These are phyloP conservation scores for Melastoma malabathricum DNA, from an alignment of 345 rosid genomes.

Conservation along the genomic window DNA sequence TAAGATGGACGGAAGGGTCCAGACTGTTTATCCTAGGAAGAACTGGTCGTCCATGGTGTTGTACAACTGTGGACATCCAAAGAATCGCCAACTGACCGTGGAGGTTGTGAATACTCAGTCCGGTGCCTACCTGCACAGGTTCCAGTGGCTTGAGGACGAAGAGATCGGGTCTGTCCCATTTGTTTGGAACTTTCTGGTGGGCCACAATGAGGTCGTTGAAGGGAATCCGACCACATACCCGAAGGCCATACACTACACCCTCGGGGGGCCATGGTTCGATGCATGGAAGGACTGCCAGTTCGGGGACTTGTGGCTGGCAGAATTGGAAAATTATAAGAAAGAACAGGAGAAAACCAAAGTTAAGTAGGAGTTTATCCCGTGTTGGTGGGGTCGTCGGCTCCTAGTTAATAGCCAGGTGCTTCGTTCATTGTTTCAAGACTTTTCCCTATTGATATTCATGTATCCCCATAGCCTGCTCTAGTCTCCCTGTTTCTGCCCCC, in stretches of 20 bases:
- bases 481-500: too few species aligned
- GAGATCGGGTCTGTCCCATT: constrained; percentile 82
- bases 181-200: constrained; percentile 95
- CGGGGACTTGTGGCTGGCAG: constrained; percentile 80
- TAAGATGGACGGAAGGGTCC: constrained; percentile 96
- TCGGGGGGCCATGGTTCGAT: constrained; percentile 99
- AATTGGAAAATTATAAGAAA: constrained; percentile 47
- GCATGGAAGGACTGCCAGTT: constrained; percentile 91
- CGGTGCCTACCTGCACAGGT: constrained; percentile 90
- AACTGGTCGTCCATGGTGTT: constrained; percentile 99
- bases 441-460: too few species aligned
- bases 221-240: constrained; percentile 50
- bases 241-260: constrained; percentile 81
- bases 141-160: constrained; percentile 87
- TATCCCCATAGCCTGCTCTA: too few species aligned
- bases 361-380: too few species aligned
- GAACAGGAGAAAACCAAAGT: constrained; percentile 10
- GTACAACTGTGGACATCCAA: constrained; percentile 87
- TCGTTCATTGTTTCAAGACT: too few species aligned
- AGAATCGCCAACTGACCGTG: constrained; percentile 61
- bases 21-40: constrained; percentile 92
- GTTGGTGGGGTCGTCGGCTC: too few species aligned
- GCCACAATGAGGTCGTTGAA: constrained; percentile 67
- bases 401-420: too few species aligned
- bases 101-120: constrained; percentile 57